phyloP scores from a whole-genome alignment of 2,329 filamentous ascomycete genomes.

The Cercospora sesami region DNA sequence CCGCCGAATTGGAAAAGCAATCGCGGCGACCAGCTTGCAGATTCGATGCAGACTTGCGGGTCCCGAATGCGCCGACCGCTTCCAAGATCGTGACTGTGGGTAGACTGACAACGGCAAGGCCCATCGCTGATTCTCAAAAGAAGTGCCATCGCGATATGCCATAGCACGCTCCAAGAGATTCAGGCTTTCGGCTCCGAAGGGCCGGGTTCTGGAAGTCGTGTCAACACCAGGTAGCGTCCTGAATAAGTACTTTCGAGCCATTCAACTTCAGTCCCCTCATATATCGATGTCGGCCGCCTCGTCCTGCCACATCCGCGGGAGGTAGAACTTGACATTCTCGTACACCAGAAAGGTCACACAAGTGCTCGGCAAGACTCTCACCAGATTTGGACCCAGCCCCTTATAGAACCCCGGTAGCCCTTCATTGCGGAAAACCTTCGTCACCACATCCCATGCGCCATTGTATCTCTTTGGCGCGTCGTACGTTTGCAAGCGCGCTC shows the following conservation, averaged over 20 bases:
- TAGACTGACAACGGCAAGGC: background rate
- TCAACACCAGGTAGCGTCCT: background rate
- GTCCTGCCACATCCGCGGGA: conserved; percentile 47
- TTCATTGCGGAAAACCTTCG: conserved; percentile 75
- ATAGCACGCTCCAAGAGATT: background rate
- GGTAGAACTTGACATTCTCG: conserved; percentile 81
- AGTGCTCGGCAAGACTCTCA: conserved; percentile 88
- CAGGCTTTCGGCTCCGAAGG: background rate
- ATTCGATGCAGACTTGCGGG: too few species aligned
- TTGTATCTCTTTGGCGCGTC: conserved; percentile 74
- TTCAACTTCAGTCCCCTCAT: background rate
- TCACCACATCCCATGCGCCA: conserved; percentile 68
- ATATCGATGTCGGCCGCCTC: conserved; percentile 12
- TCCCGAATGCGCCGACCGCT: too few species aligned
- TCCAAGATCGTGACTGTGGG: background rate
- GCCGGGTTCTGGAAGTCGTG: too few species aligned
- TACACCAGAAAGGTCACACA: conserved; percentile 97
- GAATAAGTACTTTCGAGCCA: background rate
- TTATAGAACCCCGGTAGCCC: conserved; percentile 86
- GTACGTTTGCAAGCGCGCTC: conserved; percentile 86
- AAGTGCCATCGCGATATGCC: background rate
- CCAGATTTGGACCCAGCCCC: conserved; percentile 82
- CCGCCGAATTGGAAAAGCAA: too few species aligned
- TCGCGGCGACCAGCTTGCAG: too few species aligned
- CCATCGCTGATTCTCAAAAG: background rate